Conservation (phyloP, 306 rosid species). For the Cajanus cajan region DNA sequence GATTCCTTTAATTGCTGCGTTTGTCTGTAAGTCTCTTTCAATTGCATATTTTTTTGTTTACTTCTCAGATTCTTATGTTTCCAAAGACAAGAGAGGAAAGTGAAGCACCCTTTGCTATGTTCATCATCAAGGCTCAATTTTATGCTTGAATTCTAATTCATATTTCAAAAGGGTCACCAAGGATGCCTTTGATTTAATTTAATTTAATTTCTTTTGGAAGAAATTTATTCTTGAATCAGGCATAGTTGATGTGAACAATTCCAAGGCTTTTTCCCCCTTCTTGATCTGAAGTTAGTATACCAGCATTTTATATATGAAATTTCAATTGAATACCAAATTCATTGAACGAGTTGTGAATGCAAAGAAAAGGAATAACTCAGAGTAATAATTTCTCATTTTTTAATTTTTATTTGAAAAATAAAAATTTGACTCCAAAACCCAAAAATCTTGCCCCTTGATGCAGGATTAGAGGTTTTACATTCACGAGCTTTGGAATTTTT, state of each 20-base stretch:
- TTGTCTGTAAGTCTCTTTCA: constrained; percentile 55
- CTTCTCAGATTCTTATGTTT: neutral
- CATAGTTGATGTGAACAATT: neutral
- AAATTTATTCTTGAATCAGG: neutral
- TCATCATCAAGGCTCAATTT: constrained; percentile 9
- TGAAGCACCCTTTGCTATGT: neutral
- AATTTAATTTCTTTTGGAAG: neutral
- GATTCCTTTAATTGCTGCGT: constrained; percentile 71
- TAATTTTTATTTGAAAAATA: neutral
- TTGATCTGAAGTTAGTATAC: constrained; percentile 13
- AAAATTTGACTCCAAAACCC: neutral
- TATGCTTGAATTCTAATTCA: neutral
- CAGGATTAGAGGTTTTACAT: constrained; percentile 18
- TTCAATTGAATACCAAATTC: constrained; percentile 5
- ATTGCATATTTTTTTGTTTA: neutral
- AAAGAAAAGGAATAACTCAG: constrained; percentile 2
- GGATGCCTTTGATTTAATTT: neutral
- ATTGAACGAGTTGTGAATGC: neutral
- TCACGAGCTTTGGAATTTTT: neutral
- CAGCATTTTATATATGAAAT: neutral
- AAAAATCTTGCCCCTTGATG: neutral
- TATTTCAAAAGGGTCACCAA: neutral
- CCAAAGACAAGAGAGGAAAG: neutral
- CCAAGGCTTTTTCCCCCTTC: neutral
- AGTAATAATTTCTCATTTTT: neutral